Base-by-base conservation (phyloP, 108 stramenopile species). In the Nannochloropsis oceanica region DNA sequence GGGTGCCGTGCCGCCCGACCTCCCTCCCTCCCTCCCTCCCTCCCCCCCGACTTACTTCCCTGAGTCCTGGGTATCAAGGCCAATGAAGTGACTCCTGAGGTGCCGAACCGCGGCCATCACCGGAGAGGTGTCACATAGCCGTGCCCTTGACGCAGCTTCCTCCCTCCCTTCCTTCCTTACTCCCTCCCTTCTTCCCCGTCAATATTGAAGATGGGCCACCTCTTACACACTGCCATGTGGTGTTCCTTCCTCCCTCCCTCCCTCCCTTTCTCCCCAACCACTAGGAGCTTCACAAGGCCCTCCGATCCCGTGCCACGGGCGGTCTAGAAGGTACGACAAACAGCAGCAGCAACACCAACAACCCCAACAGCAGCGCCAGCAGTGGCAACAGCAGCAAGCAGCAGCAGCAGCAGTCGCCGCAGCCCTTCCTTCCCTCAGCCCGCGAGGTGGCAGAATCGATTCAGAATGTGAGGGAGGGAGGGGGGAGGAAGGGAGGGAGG, bases 91-190 rank as follows among this genome's bases (percentile, higher is more conserved):
- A 0, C 82, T 50, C n/a, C 43, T 86, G 24, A 82, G 82, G 27
- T 81, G 82, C 42, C 46, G 50, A 42, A 44, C 82, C 42, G 86
- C 81, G 26, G 42, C 86, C 25, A 86, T 44, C 86, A 43, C 82
- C 12, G 27, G 20, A 43, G 79, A 44, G 82, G 27, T 82, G 13
- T 79, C 86, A 26, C n/a, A n/a, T n/a, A n/a, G n/a, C n/a, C n/a
- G 44, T 82, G 25, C 34, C 25, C n/a, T 73, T 82, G 18, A 86
- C 82, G 26, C 86, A 86, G 86, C 82, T 82, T 22, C 43, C n/a
- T 44, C n/a, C 43, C 25, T n/a, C n/a, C n/a, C n/a, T n/a, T n/a
- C n/a, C n/a, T n/a, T n/a, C n/a, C n/a, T n/a, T n/a, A n/a, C n/a
- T 50, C 46, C 46, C 46, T 50, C 46, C 46, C 46, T 50, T 18